These are phyloP conservation scores for Artemisia argyi DNA, from an alignment of 129 eudicot genomes.

Conservation along the genomic window DNA sequence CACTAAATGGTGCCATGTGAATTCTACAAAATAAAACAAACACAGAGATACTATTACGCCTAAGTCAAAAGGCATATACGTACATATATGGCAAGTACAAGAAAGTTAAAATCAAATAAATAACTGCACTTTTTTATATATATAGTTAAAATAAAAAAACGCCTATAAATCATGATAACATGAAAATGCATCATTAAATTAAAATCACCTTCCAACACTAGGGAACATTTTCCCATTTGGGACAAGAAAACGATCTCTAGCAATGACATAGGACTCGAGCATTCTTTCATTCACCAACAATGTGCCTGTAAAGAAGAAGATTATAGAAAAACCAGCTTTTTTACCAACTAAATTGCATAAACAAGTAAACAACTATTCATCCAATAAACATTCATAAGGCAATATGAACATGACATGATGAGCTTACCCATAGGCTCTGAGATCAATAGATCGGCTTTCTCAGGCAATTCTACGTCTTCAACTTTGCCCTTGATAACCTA, in stretches of 20 bases:
- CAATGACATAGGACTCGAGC: conserved; percentile 97
- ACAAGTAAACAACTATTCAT: background rate
- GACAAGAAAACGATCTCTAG: conserved; percentile 92
- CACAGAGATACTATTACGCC: too few relatives aligned
- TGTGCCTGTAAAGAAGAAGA: conserved; percentile 59
- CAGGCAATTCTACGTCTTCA: conserved; percentile 95
- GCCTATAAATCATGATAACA: too few relatives aligned
- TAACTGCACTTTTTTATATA: too few relatives aligned
- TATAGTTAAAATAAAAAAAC: background rate
- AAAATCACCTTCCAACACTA: conserved; percentile 77
- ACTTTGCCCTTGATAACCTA: conserved; percentile 96
- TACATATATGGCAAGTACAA: too few relatives aligned
- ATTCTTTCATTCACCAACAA: conserved; percentile 87
- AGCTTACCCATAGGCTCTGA: conserved; percentile 99
- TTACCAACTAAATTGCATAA: background rate
- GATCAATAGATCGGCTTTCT: conserved; percentile 93
- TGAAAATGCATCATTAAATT: background rate
- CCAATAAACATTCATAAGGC: conserved; percentile 1
- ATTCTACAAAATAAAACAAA: conserved; percentile 52
- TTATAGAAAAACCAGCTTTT: background rate
- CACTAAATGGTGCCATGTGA: conserved; percentile 98
- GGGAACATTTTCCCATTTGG: conserved; percentile 99
- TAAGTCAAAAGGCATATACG: too few relatives aligned
- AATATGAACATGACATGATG: conserved; percentile 1
- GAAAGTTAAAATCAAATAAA: too few relatives aligned